Evolutionary conservation across 2,329 filamentous ascomycete genomes (phyloP).

Genomic region (Cladorrhinum sp.): DNA sequence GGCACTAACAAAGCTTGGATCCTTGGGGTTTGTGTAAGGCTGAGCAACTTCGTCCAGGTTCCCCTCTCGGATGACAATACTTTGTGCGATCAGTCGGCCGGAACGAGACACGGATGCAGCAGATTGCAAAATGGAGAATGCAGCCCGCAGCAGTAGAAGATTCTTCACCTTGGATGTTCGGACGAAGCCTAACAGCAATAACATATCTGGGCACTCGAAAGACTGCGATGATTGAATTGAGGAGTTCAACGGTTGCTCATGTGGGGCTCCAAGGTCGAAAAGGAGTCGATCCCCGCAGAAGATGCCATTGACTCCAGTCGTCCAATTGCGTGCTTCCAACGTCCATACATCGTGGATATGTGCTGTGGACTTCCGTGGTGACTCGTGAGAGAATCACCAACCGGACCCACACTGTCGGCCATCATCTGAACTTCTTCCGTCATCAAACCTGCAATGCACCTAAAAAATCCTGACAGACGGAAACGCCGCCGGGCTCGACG

Average conservation of each 20-base stretch:
- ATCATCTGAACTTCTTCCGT: neutral
- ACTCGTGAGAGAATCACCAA: neutral
- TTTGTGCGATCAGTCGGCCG: neutral
- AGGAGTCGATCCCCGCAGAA: too few species aligned
- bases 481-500: neutral
- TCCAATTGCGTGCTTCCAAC: conserved; percentile 3
- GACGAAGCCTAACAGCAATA: too few species aligned
- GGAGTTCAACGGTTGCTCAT: too few species aligned
- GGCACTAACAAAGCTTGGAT: conserved; percentile 21
- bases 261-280: too few species aligned
- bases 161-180: too few species aligned
- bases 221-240: too few species aligned
- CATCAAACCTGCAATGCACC: too few species aligned
- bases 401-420: neutral
- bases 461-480: neutral
- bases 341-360: neutral
- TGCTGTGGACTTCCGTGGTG: neutral
- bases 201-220: too few species aligned
- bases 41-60: conserved; percentile 11
- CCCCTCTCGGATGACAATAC: neutral
- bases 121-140: neutral
- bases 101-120: neutral
- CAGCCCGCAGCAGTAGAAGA: neutral
- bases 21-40: conserved; percentile 15
- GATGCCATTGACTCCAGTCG: neutral